Base-by-base conservation (phyloP, 495 filamentous ascomycete species). In the Hypoxylon cercidicola region DNA sequence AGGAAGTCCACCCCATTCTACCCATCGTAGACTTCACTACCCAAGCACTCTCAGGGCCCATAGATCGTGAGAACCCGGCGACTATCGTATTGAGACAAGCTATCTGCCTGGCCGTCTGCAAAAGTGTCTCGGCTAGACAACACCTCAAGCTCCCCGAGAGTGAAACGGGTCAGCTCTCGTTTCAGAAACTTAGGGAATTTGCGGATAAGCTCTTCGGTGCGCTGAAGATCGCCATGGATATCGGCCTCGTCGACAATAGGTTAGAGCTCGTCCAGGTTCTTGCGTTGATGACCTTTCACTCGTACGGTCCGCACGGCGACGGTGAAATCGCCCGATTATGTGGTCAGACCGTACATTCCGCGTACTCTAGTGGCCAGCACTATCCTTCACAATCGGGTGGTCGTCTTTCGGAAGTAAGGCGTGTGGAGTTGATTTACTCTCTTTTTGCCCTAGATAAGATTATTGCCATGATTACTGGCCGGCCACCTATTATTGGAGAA, bases 361-460 rank as follows among this genome's bases (percentile, higher is more conserved):
- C 80, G 5, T 85, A 87, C 54, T 85, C 85, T 18, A 69, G 81
- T 28, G 85, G 85, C 4, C 68, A 88, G 23, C 85, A 89, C 55
- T 75, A 81, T 12, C 70, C 75, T n/a, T 63, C 60, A n/a, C 52
- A 34, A 21, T 53, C 53, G 16, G 44, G 63, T 3, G 52, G 60
- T 7, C 39, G 28, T 9, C 15, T 64, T 25, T 45, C 52, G n/a
- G 64, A 72, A 60, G 45, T 20, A 20, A 51, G 62, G 23, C 57
- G 59, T 20, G 62, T 56, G 12, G 72, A 67, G 32, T 63, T 88
- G 4, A 84, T 87, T 53, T 89, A 85, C 78, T 82, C 81, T 50
- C 69, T 89, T n/a, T 88, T 83, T 82, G 79, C 80, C 18, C 70
- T 89, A 30, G 86, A 89, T 58, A 84, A 85, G 57, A 77, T 85